These are phyloP conservation scores for Lobulomyces angularis DNA, from an alignment of 192 early-diverging fungal genomes.

Conservation along the genomic window DNA sequence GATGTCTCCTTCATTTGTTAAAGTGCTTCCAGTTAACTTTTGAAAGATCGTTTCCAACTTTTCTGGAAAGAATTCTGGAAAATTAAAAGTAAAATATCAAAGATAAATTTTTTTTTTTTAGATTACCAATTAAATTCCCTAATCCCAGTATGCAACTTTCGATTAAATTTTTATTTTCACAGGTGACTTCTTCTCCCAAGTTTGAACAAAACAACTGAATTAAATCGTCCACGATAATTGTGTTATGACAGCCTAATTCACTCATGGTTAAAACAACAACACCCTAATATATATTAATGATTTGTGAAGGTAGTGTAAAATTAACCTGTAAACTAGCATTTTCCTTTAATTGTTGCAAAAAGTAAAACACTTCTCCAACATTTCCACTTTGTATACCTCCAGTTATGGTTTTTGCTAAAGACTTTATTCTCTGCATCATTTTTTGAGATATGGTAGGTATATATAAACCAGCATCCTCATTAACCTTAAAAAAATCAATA, in stretches of 20 bases:
- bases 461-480: conserved; percentile 39
- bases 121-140: conserved; percentile 29
- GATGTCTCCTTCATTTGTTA: conserved; percentile 36
- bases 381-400: conserved; percentile 17
- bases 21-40: conserved; percentile 16
- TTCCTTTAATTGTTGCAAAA: conserved; percentile 23
- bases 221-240: conserved; percentile 16
- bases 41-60: conserved; percentile 35
- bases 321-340: conserved; percentile 17
- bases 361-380: conserved; percentile 29
- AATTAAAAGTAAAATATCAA: conserved; percentile 1
- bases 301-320: not conserved
- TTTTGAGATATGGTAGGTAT: conserved; percentile 33
- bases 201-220: conserved; percentile 22
- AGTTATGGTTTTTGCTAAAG: conserved; percentile 20
- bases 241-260: conserved; percentile 37
- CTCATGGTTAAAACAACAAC: conserved; percentile 25
- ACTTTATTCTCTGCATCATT: conserved; percentile 35
- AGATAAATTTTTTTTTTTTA: not conserved
- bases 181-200: conserved; percentile 28
- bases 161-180: conserved; percentile 19
- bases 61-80: conserved; percentile 26
- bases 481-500: conserved; percentile 11
- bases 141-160: conserved; percentile 37
- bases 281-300: conserved; percentile 14